These are phyloP conservation scores for Starmerella khaoyaiensis DNA, from an alignment of 805 yeast genomes.

Conservation along the genomic window DNA sequence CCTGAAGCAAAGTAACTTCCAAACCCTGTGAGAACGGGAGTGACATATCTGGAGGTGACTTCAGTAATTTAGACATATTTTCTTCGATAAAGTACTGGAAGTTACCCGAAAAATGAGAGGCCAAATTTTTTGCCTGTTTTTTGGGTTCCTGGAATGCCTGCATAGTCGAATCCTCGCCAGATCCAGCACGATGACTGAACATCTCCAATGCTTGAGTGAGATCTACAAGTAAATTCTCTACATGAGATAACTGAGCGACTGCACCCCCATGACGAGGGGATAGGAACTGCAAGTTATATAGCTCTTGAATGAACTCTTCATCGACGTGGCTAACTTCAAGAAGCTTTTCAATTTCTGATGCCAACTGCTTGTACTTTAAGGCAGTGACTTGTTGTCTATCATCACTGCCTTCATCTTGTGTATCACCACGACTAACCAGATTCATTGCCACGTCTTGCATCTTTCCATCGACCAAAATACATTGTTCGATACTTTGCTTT, in stretches of 20 bases:
- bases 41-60: slow-evolving; percentile 13
- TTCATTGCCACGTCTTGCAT: slow-evolving; percentile 49
- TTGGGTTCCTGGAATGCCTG: slow-evolving; percentile 10
- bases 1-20: slow-evolving; percentile 21
- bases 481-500: slow-evolving; percentile 36
- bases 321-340: slow-evolving; percentile 59
- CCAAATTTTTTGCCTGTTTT: slow-evolving; percentile 7
- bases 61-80: not conserved
- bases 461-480: slow-evolving; percentile 42
- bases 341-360: slow-evolving; percentile 55
- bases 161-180: slow-evolving; percentile 5
- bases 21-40: slow-evolving; percentile 11
- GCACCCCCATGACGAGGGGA: slow-evolving; percentile 27
- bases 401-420: too few species aligned
- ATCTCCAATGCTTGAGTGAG: slow-evolving; percentile 51
- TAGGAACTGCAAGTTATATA: slow-evolving; percentile 36
- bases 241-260: slow-evolving; percentile 30
- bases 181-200: slow-evolving; percentile 23
- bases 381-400: slow-evolving; percentile 69
- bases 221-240: slow-evolving; percentile 45
- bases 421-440: slow-evolving; percentile 45
- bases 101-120: slow-evolving; percentile 28
- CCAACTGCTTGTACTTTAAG: slow-evolving; percentile 63
- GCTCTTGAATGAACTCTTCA: slow-evolving; percentile 37
- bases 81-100: slow-evolving; percentile 25